Evolutionary conservation across 495 filamentous ascomycete species (phyloP).

Genomic region (Aspergillus sparsus): DNA sequence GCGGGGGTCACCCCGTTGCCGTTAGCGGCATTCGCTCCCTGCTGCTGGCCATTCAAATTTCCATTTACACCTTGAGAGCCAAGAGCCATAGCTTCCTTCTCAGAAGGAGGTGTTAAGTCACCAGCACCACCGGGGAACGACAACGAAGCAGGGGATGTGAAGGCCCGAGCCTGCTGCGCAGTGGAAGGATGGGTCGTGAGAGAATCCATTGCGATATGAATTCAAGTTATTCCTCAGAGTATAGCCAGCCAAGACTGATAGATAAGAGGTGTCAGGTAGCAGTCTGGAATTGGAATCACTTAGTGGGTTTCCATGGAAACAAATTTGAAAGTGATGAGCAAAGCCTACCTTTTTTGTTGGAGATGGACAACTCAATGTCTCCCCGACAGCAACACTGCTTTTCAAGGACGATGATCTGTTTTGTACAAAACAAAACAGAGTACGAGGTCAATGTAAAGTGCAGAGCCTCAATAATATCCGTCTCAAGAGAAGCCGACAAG

Average conservation of each 20-base stretch:
- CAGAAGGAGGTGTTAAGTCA: slow-evolving; percentile 77
- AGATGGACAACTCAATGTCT: slow-evolving; percentile 99
- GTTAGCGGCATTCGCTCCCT: slow-evolving; percentile 60
- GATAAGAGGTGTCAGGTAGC: slow-evolving; percentile 16
- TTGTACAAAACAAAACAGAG: slow-evolving; percentile 17
- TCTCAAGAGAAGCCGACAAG: slow-evolving; percentile 21
- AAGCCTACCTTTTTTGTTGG: slow-evolving; percentile 62
- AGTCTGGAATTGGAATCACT: slow-evolving; percentile 16
- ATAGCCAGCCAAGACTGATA: slow-evolving; percentile 28
- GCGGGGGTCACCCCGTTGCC: slow-evolving; percentile 91
- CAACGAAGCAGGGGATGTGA: slow-evolving; percentile 84
- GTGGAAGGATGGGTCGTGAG: slow-evolving; percentile 88
- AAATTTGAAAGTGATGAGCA: background rate
- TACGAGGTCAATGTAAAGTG: slow-evolving; percentile 14
- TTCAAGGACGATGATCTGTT: slow-evolving; percentile 18
- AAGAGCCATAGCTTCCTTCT: slow-evolving; percentile 56
- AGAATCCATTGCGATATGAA: slow-evolving; percentile 68
- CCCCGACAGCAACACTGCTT: slow-evolving; percentile 61
- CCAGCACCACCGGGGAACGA: slow-evolving; percentile 83
- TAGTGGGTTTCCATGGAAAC: background rate
- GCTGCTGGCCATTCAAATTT: slow-evolving; percentile 58
- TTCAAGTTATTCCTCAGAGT: slow-evolving; percentile 24
- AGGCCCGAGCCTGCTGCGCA: slow-evolving; percentile 86
- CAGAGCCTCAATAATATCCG: slow-evolving; percentile 18
- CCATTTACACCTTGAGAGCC: slow-evolving; percentile 51